phyloP scores from a whole-genome alignment of 75 land plant species.

The Chamaecyparis obtusa region DNA sequence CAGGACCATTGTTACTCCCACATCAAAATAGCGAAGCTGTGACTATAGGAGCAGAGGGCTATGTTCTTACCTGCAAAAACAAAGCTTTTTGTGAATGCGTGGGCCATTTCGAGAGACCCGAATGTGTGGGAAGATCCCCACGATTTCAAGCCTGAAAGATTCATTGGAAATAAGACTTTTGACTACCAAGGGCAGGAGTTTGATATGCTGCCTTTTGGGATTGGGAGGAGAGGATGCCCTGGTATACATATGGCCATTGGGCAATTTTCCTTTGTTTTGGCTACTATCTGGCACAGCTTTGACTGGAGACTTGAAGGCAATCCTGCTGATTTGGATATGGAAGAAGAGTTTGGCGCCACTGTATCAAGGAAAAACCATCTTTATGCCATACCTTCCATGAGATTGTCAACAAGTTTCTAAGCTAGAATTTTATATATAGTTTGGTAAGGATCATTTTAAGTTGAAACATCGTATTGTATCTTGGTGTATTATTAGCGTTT shows the following conservation, averaged over 20 bases:
- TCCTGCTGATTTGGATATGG: not conserved
- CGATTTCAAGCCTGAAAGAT: slow-evolving; percentile 10
- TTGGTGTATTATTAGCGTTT: too few species aligned
- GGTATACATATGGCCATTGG: slow-evolving; percentile 18
- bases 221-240: slow-evolving; percentile 23
- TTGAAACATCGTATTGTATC: too few species aligned
- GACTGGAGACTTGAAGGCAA: slow-evolving; percentile 15
- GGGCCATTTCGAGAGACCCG: slow-evolving; percentile 9
- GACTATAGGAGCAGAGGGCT: not conserved
- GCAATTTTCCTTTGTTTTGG: slow-evolving; percentile 13
- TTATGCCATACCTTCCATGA: not conserved
- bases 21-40: not conserved
- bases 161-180: not conserved
- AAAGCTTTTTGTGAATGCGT: not conserved
- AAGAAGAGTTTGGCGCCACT: not conserved
- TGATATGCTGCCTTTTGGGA: slow-evolving; percentile 21
- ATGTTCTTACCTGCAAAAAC: not conserved
- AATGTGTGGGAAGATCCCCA: not conserved
- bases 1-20: slow-evolving; percentile 8
- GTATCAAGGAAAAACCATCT: not conserved
- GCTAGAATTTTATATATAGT: too few species aligned
- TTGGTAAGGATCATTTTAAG: too few species aligned
- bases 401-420: too few species aligned
- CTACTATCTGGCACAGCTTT: slow-evolving; percentile 18
- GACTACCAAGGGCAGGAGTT: not conserved